Percentiles rank a stretch among this genome's conserved stretches.
Evolutionary conservation across 352 stramenopile species (phyloP).

Genomic region (Phytophthora vignae): DNA sequence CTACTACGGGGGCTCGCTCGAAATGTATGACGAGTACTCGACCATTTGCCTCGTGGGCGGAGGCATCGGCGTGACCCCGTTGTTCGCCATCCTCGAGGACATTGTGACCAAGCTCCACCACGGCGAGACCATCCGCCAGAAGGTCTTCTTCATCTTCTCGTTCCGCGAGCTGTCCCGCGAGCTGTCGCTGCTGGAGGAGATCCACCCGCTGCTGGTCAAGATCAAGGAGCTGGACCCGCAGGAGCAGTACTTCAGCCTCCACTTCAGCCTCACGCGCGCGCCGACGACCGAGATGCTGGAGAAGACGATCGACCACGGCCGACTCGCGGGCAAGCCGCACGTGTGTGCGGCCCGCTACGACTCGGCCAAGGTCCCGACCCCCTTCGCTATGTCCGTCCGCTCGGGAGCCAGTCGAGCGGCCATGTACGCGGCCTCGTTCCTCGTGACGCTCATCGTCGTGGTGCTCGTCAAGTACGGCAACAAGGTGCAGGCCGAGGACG

Average conservation of each 20-base stretch:
- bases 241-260: conserved; percentile 28
- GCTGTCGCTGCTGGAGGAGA: conserved; percentile 52
- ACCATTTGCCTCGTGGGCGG: conserved; percentile 40
- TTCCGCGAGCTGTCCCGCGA: conserved; percentile 54
- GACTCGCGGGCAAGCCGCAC: conserved; percentile 18
- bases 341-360: conserved; percentile 15
- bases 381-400: conserved; percentile 44
- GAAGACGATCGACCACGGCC: conserved; percentile 34
- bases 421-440: conserved; percentile 34
- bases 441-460: conserved; percentile 35
- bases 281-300: conserved; percentile 30
- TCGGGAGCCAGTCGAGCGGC: conserved; percentile 25
- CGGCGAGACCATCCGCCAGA: conserved; percentile 20
- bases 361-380: conserved; percentile 18
- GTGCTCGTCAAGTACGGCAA: conserved; percentile 37
- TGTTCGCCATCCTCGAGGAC: conserved; percentile 62
- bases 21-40: conserved; percentile 46
- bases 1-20: conserved; percentile 56
- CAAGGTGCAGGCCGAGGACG: conserved; percentile 35
- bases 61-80: conserved; percentile 54
- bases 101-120: conserved; percentile 33
- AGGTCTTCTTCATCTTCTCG: conserved; percentile 54
- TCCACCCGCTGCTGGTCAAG: conserved; percentile 43
- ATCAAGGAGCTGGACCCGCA: conserved; percentile 42
- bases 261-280: conserved; percentile 42